phyloP scores from a whole-genome alignment of 208 protist genomes.

The Trypanosoma conorhini region DNA sequence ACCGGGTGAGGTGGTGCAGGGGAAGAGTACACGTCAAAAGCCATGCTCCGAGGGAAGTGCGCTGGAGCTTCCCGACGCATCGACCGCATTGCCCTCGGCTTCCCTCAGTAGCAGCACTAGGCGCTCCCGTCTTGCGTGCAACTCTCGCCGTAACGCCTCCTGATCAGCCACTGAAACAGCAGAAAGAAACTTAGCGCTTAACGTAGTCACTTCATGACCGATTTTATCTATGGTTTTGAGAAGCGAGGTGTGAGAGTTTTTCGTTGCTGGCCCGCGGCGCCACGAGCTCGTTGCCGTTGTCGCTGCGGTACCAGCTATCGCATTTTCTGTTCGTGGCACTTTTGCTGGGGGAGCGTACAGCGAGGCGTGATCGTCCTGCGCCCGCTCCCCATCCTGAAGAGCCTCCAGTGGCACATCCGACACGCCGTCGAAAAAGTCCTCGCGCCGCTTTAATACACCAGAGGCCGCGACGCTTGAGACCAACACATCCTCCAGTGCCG shows the following conservation, averaged over 20 bases:
- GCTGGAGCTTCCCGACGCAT: slow-evolving; percentile 19
- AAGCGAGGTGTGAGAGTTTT: slow-evolving; percentile 18
- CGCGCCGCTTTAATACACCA: slow-evolving; percentile 54
- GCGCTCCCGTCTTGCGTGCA: slow-evolving; percentile 33
- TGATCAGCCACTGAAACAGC: slow-evolving; percentile 27
- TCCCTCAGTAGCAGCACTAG: slow-evolving; percentile 32
- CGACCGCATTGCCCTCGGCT: slow-evolving; percentile 9
- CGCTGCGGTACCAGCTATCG: background rate
- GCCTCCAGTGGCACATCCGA: slow-evolving; percentile 60
- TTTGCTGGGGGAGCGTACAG: slow-evolving; percentile 34
- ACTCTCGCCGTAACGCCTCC: slow-evolving; percentile 18
- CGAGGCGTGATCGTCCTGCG: slow-evolving; percentile 45
- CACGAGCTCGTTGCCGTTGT: background rate
- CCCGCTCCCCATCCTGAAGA: slow-evolving; percentile 14
- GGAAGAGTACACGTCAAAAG: slow-evolving; percentile 9
- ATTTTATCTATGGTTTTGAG: slow-evolving; percentile 41
- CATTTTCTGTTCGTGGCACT: slow-evolving; percentile 30
- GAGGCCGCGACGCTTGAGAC: slow-evolving; percentile 49
- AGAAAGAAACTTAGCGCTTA: slow-evolving; percentile 37
- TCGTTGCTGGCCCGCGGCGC: slow-evolving; percentile 10
- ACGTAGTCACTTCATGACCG: slow-evolving; percentile 32
- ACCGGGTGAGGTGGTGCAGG: background rate
- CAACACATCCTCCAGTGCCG: slow-evolving; percentile 51
- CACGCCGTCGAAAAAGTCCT: slow-evolving; percentile 85
- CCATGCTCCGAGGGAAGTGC: slow-evolving; percentile 22